Evolutionary conservation across 1,284 basidiomycete genomes (phyloP).

Genomic region (Heterobasidion irregulare): DNA sequence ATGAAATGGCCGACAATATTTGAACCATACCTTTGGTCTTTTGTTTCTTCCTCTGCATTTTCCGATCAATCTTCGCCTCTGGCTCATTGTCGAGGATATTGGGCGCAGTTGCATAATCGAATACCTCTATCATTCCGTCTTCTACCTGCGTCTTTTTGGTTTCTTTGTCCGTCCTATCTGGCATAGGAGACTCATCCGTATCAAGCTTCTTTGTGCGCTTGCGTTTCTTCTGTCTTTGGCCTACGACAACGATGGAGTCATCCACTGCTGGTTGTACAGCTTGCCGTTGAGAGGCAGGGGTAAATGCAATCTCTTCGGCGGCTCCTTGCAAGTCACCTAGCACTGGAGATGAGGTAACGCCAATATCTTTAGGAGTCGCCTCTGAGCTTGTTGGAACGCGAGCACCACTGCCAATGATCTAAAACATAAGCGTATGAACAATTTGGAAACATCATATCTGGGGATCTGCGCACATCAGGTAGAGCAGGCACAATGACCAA

Average conservation of each 20-base stretch:
- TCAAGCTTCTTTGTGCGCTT: conserved; percentile 34
- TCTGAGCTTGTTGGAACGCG: conserved; percentile 15
- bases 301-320: conserved; percentile 55
- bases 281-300: conserved; percentile 50
- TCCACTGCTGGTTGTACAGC: conserved; percentile 24
- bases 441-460: background rate
- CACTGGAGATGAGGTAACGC: background rate
- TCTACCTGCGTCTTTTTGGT: conserved; percentile 15
- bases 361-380: background rate
- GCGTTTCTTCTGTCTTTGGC: conserved; percentile 54
- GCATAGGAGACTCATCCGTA: conserved; percentile 10
- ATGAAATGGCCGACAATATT: no score
- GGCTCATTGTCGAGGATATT: conserved; percentile 72
- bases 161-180: conserved; percentile 1
- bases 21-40: conserved; percentile 35
- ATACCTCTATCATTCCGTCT: conserved; percentile 36
- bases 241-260: conserved; percentile 67
- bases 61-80: conserved; percentile 25
- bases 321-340: background rate
- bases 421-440: background rate
- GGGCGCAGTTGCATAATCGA: conserved; percentile 69
- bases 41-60: conserved; percentile 37
- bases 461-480: conserved; percentile 24
- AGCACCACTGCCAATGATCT: background rate
- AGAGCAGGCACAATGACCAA: conserved; percentile 40